These are phyloP conservation scores for Hemisphaericaspora subhashii DNA, from an alignment of 1,139 yeast species.

Conservation along the genomic window DNA sequence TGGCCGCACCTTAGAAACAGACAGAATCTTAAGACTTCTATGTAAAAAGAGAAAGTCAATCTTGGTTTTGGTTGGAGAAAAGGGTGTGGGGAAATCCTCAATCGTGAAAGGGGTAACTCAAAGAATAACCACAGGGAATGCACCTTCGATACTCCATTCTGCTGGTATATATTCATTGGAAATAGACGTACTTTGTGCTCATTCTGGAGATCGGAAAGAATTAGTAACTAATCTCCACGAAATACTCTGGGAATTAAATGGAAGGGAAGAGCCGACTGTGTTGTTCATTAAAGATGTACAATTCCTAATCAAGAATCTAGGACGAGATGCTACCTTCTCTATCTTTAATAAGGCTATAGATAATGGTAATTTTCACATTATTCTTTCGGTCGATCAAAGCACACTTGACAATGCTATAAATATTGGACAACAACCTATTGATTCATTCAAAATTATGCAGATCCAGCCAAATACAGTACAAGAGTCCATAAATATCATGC, in stretches of 20 bases:
- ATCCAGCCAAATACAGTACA: neutral
- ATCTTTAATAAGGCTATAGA: neutral
- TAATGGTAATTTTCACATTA: neutral
- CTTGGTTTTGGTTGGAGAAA: constrained; percentile 87
- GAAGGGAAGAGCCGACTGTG: neutral
- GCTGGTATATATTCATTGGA: neutral
- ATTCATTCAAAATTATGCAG: neutral
- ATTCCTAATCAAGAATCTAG: neutral
- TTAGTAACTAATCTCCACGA: neutral
- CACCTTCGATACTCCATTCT: neutral
- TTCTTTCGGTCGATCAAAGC: neutral
- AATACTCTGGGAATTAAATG: neutral
- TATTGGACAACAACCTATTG: neutral
- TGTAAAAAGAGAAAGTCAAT: constrained; percentile 29
- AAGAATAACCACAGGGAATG: neutral
- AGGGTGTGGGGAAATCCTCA: constrained; percentile 95
- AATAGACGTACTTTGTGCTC: neutral
- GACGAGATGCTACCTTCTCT: neutral
- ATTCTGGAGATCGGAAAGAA: neutral
- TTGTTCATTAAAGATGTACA: neutral
- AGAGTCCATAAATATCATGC: neutral
- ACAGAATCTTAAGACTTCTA: neutral
- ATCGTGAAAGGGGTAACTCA: constrained; percentile 43
- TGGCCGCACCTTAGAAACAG: neutral
- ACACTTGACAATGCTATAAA: neutral